phyloP scores from a whole-genome alignment of 306 rosid species.

The apple (Malus domestica) region DNA sequence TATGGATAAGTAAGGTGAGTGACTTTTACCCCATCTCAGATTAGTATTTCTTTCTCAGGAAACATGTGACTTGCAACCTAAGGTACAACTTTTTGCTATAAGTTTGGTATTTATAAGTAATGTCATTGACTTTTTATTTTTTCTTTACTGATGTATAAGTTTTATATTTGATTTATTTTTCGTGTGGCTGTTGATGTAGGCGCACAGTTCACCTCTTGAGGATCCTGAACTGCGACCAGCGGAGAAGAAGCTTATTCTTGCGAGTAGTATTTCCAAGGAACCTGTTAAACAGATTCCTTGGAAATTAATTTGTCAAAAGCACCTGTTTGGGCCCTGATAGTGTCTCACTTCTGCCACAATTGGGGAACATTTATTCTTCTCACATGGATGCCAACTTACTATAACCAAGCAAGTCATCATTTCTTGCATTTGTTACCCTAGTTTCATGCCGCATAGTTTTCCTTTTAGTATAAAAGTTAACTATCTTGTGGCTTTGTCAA shows the following conservation, averaged over 20 bases:
- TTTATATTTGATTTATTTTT: background rate
- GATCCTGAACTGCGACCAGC: constrained; percentile 78
- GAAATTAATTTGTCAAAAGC: constrained; percentile 80
- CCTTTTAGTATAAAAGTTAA: background rate
- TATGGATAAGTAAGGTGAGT: constrained; percentile 77
- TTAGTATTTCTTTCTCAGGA: background rate
- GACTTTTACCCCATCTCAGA: background rate
- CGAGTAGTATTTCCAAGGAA: constrained; percentile 55
- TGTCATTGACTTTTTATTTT: background rate
- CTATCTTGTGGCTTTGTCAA: background rate
- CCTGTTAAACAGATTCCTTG: constrained; percentile 89
- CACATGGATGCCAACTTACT: constrained; percentile 99
- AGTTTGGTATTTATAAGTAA: background rate
- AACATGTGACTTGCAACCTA: background rate
- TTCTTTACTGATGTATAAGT: background rate
- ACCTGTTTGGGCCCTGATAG: constrained; percentile 96
- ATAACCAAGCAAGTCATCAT: constrained; percentile 68
- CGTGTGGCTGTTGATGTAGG: constrained; percentile 37
- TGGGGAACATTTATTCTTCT: constrained; percentile 99
- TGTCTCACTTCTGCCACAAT: constrained; percentile 93
- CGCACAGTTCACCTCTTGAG: constrained; percentile 87
- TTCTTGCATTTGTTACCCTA: background rate
- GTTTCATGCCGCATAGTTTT: background rate
- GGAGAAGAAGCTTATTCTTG: constrained; percentile 71
- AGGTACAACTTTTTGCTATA: background rate